These are phyloP conservation scores for Wallacemonas sp. DNA, from an alignment of 208 protist genomes.

Conservation along the genomic window DNA sequence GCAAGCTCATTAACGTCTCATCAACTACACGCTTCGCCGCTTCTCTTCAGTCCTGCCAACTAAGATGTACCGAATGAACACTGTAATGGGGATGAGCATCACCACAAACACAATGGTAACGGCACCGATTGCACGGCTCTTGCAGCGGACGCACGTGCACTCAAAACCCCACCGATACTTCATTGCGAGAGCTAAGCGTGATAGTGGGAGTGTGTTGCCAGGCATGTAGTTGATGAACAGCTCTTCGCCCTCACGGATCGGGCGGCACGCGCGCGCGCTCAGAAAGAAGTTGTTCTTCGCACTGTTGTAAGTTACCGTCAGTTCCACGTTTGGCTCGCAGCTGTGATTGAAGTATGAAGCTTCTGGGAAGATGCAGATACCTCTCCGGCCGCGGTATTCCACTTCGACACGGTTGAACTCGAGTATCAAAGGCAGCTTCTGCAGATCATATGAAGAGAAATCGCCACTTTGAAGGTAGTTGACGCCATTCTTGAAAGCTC, in stretches of 20 bases:
- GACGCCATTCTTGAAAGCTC: slow-evolving; percentile 59
- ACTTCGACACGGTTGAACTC: slow-evolving; percentile 89
- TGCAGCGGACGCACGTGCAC: slow-evolving; percentile 78
- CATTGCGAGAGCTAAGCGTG: slow-evolving; percentile 73
- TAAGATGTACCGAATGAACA: slow-evolving; percentile 63
- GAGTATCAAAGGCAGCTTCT: slow-evolving; percentile 80
- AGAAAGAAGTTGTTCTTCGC: slow-evolving; percentile 76
- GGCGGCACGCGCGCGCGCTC: slow-evolving; percentile 65
- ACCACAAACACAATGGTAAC: slow-evolving; percentile 65
- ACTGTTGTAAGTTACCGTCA: slow-evolving; percentile 74
- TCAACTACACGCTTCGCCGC: slow-evolving; percentile 49
- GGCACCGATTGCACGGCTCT: slow-evolving; percentile 69
- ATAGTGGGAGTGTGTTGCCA: slow-evolving; percentile 74
- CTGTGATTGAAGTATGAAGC: slow-evolving; percentile 85
- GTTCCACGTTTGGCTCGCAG: slow-evolving; percentile 82
- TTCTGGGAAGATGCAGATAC: slow-evolving; percentile 82
- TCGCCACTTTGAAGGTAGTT: slow-evolving; percentile 72
- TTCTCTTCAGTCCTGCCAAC: slow-evolving; percentile 68
- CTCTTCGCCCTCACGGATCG: slow-evolving; percentile 77
- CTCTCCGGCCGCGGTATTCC: slow-evolving; percentile 73
- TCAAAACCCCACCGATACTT: slow-evolving; percentile 86
- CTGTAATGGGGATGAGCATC: slow-evolving; percentile 55
- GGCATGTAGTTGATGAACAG: slow-evolving; percentile 88
- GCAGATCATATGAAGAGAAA: slow-evolving; percentile 83
- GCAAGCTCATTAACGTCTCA: too few species aligned